Percentiles rank a stretch among this genome's conserved stretches.
These are phyloP conservation scores for Magnolia sinica DNA, from an alignment of 164 flowering plant genomes.

Conservation along the genomic window DNA sequence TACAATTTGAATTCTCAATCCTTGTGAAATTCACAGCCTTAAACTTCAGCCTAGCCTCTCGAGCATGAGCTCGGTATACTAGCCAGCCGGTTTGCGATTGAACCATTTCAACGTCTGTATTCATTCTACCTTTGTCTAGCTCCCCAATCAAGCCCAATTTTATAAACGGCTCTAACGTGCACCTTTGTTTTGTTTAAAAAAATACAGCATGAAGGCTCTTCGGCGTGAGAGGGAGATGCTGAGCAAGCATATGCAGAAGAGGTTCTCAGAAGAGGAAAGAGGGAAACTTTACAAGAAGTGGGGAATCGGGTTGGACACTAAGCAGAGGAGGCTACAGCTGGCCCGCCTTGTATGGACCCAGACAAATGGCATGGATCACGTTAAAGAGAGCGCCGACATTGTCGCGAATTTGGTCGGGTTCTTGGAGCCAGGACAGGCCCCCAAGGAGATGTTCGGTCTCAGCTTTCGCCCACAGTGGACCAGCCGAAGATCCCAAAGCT, in stretches of 20 bases:
- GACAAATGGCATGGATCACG: slow-evolving; percentile 51
- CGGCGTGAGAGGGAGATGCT: slow-evolving; percentile 69
- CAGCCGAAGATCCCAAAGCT: slow-evolving; percentile 46
- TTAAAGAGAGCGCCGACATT: slow-evolving; percentile 65
- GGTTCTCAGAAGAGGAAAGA: slow-evolving; percentile 60
- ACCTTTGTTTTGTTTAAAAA: no score
- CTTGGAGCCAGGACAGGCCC: slow-evolving; percentile 53
- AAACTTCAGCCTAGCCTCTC: no score
- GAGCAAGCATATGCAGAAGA: slow-evolving; percentile 63
- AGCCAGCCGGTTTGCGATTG: no score
- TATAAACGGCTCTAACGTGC: no score
- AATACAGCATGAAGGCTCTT: slow-evolving; percentile 55
- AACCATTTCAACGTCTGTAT: no score
- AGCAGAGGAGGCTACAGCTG: slow-evolving; percentile 68
- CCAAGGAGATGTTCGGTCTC: slow-evolving; percentile 93
- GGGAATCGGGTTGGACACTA: slow-evolving; percentile 64
- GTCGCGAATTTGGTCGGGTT: slow-evolving; percentile 69
- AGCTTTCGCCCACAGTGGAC: slow-evolving; percentile 58
- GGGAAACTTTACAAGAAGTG: slow-evolving; percentile 57
- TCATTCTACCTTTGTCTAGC: no score
- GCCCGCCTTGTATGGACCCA: slow-evolving; percentile 60
- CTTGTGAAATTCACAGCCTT: no score
- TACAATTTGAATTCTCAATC: no score
- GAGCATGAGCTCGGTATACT: no score
- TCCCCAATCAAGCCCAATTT: no score